phyloP scores from a whole-genome alignment of 805 yeast species.

The Candida coquimbonensis region DNA sequence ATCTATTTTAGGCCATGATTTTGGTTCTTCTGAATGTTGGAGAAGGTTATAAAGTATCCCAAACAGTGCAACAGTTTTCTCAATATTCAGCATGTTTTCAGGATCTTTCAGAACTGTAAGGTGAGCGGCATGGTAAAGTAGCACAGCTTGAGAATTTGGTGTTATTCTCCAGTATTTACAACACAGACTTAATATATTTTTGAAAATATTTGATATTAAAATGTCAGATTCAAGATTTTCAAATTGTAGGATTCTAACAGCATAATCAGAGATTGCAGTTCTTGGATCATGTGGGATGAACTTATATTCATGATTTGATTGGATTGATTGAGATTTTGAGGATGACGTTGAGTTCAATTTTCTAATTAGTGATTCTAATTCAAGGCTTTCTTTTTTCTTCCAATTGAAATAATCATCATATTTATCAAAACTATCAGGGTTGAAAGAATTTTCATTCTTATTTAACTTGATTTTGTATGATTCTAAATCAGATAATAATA shows the following conservation, averaged over 20 bases:
- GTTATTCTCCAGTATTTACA: constrained; percentile 55
- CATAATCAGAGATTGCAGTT: constrained; percentile 32
- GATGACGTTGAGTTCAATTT: constrained; percentile 1
- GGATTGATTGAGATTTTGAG: not conserved
- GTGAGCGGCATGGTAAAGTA: constrained; percentile 45
- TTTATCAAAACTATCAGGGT: constrained; percentile 30
- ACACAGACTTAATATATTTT: constrained; percentile 37
- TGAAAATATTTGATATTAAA: constrained; percentile 36
- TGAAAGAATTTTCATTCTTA: constrained; percentile 25
- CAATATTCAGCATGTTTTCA: constrained; percentile 25
- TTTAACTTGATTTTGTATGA: constrained; percentile 6
- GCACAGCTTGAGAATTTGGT: constrained; percentile 39
- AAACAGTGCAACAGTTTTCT: constrained; percentile 28
- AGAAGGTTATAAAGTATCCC: constrained; percentile 22
- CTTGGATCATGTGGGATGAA: constrained; percentile 38
- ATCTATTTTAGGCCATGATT: constrained; percentile 38
- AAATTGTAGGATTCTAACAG: constrained; percentile 36
- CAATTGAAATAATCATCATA: constrained; percentile 31
- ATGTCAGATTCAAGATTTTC: constrained; percentile 22
- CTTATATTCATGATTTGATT: not conserved
- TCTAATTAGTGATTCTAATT: constrained; percentile 24
- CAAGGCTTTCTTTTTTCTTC: constrained; percentile 33
- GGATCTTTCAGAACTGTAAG: constrained; percentile 24
- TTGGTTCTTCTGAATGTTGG: constrained; percentile 21
- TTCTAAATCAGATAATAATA: constrained; percentile 26